Conservation (phyloP, 441 rosid genomes). For the Erysimum pusillum region DNA sequence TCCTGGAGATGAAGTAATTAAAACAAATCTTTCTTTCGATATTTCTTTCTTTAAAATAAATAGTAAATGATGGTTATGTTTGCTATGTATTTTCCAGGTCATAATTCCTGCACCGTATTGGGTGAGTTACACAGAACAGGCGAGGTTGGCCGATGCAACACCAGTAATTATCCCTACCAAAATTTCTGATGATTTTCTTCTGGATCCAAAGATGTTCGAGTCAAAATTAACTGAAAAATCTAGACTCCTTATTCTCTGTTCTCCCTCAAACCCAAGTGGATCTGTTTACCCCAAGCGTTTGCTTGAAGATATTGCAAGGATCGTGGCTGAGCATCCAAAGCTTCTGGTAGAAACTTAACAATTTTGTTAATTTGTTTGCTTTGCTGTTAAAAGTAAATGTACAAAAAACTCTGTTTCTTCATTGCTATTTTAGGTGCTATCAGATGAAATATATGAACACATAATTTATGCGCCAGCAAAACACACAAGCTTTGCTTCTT, state of each 20-base stretch:
- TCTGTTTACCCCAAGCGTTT: conserved; percentile 84
- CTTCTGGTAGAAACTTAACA: conserved; percentile 65
- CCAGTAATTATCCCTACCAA: conserved; percentile 85
- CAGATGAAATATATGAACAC: conserved; percentile 97
- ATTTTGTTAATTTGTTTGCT: conserved; percentile 17
- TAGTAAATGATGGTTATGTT: too few species aligned
- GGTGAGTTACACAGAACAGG: conserved; percentile 99
- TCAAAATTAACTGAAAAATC: conserved; percentile 78
- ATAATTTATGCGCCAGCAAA: conserved; percentile 90
- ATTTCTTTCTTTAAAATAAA: neutral
- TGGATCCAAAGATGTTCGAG: conserved; percentile 83
- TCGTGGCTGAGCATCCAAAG: conserved; percentile 90
- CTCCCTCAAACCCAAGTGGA: conserved; percentile 96
- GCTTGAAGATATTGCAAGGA: conserved; percentile 85
- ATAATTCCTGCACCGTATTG: conserved; percentile 90
- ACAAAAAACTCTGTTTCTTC: neutral
- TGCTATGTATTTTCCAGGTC: conserved; percentile 58
- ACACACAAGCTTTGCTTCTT: conserved; percentile 94
- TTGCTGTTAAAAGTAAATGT: neutral
- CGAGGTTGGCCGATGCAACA: conserved; percentile 86
- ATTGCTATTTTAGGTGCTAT: conserved; percentile 64
- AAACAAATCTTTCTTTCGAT: neutral
- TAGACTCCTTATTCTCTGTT: conserved; percentile 83
- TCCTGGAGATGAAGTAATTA: conserved; percentile 87
- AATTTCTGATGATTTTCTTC: conserved; percentile 74